phyloP scores from a whole-genome alignment of 805 yeast genomes.

The Yamadazyma endophytica region DNA sequence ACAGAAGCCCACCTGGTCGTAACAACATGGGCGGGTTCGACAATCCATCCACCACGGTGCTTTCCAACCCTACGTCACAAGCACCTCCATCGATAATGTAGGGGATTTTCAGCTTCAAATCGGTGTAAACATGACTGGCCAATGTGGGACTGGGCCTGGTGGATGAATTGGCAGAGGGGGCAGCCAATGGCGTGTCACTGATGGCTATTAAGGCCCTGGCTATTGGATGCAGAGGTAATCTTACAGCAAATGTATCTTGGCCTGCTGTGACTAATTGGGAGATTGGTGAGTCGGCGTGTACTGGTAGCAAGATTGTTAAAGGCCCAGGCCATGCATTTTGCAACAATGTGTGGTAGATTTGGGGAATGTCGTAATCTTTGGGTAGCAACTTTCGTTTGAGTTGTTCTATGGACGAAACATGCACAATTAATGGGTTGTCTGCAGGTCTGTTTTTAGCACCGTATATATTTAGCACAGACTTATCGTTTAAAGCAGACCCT shows the following conservation, averaged over 20 bases:
- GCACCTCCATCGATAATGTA: slow-evolving; percentile 87
- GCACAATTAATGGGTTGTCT: slow-evolving; percentile 92
- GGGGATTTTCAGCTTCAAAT: slow-evolving; percentile 76
- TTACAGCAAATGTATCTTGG: slow-evolving; percentile 86
- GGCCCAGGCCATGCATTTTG: slow-evolving; percentile 95
- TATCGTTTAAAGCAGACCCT: slow-evolving; percentile 74
- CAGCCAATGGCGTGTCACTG: slow-evolving; percentile 88
- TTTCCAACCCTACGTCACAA: slow-evolving; percentile 85
- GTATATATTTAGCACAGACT: slow-evolving; percentile 72
- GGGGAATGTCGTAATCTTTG: slow-evolving; percentile 53
- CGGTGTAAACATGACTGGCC: slow-evolving; percentile 82
- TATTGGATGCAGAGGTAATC: slow-evolving; percentile 82
- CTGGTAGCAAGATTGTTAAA: slow-evolving; percentile 77
- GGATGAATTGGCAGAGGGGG: slow-evolving; percentile 96
- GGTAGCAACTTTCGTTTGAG: slow-evolving; percentile 57
- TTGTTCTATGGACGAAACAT: slow-evolving; percentile 75
- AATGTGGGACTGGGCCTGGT: slow-evolving; percentile 91
- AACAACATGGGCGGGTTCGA: slow-evolving; percentile 79
- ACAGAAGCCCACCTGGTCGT: slow-evolving; percentile 90
- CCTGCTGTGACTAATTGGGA: slow-evolving; percentile 79
- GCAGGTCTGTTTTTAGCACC: slow-evolving; percentile 90
- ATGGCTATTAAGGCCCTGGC: slow-evolving; percentile 86
- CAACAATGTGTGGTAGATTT: slow-evolving; percentile 59
- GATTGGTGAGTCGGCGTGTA: slow-evolving; percentile 43
- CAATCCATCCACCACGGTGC: slow-evolving; percentile 91